phyloP scores from a whole-genome alignment of 257 asterid species.

The Plantago elongata region DNA sequence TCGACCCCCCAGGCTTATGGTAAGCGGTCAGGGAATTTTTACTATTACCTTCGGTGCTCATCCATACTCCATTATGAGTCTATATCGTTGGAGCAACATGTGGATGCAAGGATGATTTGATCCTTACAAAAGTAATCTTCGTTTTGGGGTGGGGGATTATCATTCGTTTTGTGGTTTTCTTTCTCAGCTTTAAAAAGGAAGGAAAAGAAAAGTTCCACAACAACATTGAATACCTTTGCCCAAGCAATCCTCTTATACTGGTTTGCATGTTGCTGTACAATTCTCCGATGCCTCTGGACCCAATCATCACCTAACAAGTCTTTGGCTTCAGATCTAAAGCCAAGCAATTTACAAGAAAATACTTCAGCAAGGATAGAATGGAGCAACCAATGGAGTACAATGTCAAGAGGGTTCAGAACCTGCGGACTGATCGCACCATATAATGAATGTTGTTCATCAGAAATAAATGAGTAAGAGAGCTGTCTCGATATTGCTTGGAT shows the following conservation, averaged over 20 bases:
- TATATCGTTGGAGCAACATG: too few relatives aligned
- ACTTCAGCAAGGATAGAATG: conserved; percentile 12
- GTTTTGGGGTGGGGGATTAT: too few relatives aligned
- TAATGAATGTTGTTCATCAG: conserved; percentile 97
- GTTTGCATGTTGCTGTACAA: conserved; percentile 96
- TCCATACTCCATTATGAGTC: too few relatives aligned
- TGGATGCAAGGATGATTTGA: too few relatives aligned
- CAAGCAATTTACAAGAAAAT: conserved; percentile 19
- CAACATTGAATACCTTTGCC: conserved; percentile 59
- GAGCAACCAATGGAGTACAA: conserved; percentile 4
- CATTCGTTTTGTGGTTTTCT: too few relatives aligned
- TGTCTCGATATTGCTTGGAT: conserved; percentile 90
- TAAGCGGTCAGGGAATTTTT: too few relatives aligned
- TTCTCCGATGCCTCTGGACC: conserved; percentile 97
- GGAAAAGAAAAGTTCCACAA: too few relatives aligned
- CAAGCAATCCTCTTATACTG: conserved; percentile 94
- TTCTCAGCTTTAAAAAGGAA: too few relatives aligned
- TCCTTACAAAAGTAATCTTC: too few relatives aligned
- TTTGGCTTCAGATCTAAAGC: conserved; percentile 93
- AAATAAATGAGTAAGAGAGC: conserved; percentile 80
- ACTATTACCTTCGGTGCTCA: too few relatives aligned
- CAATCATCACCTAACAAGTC: conserved; percentile 97
- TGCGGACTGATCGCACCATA: conserved; percentile 99
- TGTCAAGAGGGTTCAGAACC: conserved; percentile 37
- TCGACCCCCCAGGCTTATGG: too few relatives aligned